Percentiles rank a stretch among this genome's conserved stretches.
Conservation (phyloP, 2,329 filamentous ascomycete species). For the Microsporum audouinii region DNA sequence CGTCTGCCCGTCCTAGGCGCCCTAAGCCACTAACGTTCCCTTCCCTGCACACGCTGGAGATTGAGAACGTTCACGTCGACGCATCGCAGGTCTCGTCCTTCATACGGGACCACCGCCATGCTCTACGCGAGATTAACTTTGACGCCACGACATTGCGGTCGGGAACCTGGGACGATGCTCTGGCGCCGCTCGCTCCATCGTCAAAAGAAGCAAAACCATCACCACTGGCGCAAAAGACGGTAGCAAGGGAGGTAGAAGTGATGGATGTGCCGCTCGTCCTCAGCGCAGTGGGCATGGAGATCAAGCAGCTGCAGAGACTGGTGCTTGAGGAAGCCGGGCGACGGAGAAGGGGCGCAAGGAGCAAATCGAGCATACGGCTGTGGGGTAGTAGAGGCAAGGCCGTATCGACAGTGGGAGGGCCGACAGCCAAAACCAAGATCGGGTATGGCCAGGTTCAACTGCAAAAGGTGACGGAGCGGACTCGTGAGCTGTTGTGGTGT, state of each 20-base stretch:
- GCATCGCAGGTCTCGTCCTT: constrained; percentile 59
- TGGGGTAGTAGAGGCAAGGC: neutral
- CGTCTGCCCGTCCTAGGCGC: constrained; percentile 19
- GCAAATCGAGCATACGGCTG: constrained; percentile 5
- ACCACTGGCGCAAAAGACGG: constrained; percentile 18
- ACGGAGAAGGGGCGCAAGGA: constrained; percentile 10
- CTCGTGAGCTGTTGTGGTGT: constrained; percentile 21
- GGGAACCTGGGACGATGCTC: constrained; percentile 70
- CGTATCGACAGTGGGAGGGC: neutral
- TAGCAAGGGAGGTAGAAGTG: constrained; percentile 21
- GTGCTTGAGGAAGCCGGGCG: constrained; percentile 19
- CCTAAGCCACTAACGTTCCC: constrained; percentile 54
- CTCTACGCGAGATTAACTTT: constrained; percentile 67
- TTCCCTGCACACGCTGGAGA: constrained; percentile 53
- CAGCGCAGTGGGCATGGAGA: constrained; percentile 20
- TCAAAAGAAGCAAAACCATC: constrained; percentile 23
- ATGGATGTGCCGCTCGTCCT: constrained; percentile 31
- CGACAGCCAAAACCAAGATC: neutral
- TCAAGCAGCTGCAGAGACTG: constrained; percentile 18
- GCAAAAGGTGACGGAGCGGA: constrained; percentile 17
- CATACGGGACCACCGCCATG: constrained; percentile 54
- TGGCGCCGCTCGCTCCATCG: constrained; percentile 53
- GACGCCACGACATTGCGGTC: constrained; percentile 59
- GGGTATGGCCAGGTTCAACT: constrained; percentile 16
- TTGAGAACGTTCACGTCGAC: constrained; percentile 63